Percentiles rank a stretch among this genome's conserved stretches.
phyloP scores from a whole-genome alignment of 192 early-diverging fungal genomes.

The Linnemannia hyalina region DNA sequence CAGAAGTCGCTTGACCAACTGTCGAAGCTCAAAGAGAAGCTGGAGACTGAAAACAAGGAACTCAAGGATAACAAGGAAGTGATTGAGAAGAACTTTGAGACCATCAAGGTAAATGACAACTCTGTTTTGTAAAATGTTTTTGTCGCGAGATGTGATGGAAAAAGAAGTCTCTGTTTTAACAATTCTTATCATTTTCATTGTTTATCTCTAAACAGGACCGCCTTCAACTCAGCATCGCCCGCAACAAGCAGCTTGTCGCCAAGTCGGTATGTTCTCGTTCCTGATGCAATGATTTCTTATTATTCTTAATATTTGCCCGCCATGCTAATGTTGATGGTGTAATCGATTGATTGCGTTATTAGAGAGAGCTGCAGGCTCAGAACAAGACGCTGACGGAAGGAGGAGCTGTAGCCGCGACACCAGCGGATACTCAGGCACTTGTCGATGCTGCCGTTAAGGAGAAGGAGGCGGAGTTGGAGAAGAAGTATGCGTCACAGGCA shows the following conservation, averaged over 20 bases:
- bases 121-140: too few relatives aligned
- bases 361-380: slow-evolving; percentile 33
- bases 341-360: not conserved
- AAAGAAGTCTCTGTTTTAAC: not conserved
- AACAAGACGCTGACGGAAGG: not conserved
- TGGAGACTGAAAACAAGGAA: slow-evolving; percentile 20
- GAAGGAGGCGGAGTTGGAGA: slow-evolving; percentile 39
- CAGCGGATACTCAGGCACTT: slow-evolving; percentile 23
- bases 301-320: not conserved
- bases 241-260: slow-evolving; percentile 12
- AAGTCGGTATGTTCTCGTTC: slow-evolving; percentile 9
- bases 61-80: slow-evolving; percentile 20
- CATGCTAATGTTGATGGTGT: not conserved
- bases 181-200: not conserved
- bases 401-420: not conserved
- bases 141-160: not conserved
- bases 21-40: slow-evolving; percentile 20
- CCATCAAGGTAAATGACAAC: slow-evolving; percentile 18
- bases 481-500: slow-evolving; percentile 57
- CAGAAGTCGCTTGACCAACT: slow-evolving; percentile 19
- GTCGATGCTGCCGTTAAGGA: slow-evolving; percentile 31
- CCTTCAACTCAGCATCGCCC: slow-evolving; percentile 6
- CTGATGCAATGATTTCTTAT: not conserved
- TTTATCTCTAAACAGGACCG: not conserved
- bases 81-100: slow-evolving; percentile 33